These are phyloP conservation scores for Podospora didyma DNA, from an alignment of 495 filamentous ascomycete genomes.

Conservation along the genomic window DNA sequence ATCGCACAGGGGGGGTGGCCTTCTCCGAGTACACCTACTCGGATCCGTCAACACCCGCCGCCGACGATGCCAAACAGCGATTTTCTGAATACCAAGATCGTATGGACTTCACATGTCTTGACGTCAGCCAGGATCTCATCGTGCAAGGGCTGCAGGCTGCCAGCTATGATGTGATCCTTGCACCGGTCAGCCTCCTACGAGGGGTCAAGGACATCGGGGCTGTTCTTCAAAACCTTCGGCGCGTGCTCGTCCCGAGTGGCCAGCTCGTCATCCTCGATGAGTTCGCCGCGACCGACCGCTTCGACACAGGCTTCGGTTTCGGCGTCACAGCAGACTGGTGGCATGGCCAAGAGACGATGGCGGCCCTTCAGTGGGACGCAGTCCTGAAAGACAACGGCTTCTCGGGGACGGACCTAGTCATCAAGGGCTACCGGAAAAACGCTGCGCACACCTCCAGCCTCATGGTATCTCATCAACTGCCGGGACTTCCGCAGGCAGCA, in stretches of 20 bases:
- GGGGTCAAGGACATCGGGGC: constrained; percentile 35
- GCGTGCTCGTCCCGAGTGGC: constrained; percentile 33
- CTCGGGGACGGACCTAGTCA: constrained; percentile 38
- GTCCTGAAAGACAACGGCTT: constrained; percentile 38
- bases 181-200: constrained; percentile 45
- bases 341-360: constrained; percentile 32
- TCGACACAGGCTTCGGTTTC: constrained; percentile 35
- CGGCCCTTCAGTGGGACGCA: constrained; percentile 34
- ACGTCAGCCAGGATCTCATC: constrained; percentile 29
- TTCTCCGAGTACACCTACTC: constrained; percentile 46
- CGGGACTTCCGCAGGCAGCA: neutral
- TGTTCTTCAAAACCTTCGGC: constrained; percentile 35
- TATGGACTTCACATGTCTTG: constrained; percentile 15
- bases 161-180: constrained; percentile 40
- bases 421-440: constrained; percentile 19
- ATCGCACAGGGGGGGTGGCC: constrained; percentile 14
- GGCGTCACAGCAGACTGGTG: constrained; percentile 51
- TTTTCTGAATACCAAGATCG: constrained; percentile 13
- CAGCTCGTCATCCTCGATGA: constrained; percentile 37
- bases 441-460: constrained; percentile 37
- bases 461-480: constrained; percentile 36
- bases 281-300: constrained; percentile 23
- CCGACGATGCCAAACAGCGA: constrained; percentile 34
- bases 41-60: constrained; percentile 51
- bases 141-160: constrained; percentile 25